Conservation (phyloP, 805 yeast species). For the Naumovozyma baii region DNA sequence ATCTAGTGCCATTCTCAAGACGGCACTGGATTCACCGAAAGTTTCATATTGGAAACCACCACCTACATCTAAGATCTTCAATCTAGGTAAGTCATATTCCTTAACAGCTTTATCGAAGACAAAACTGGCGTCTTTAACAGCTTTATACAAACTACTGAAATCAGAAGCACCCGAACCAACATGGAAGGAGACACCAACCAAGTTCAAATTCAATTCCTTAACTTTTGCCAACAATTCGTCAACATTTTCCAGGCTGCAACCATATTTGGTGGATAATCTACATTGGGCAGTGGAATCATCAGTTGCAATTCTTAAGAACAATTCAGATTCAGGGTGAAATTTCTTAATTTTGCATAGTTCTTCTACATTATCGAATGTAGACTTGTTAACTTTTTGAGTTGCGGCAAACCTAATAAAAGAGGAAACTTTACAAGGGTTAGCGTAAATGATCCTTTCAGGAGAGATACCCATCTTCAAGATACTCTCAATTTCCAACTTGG, state of each 20-base stretch:
- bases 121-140: constrained; percentile 57
- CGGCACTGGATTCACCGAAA: constrained; percentile 49
- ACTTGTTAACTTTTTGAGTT: constrained; percentile 46
- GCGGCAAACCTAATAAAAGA: constrained; percentile 69
- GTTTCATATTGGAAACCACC: constrained; percentile 76
- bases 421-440: constrained; percentile 88
- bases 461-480: constrained; percentile 53
- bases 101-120: constrained; percentile 53
- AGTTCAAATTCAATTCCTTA: constrained; percentile 46
- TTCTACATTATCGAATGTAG: constrained; percentile 84
- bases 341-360: constrained; percentile 67
- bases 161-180: constrained; percentile 91
- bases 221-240: constrained; percentile 51
- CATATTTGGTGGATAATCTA: constrained; percentile 79
- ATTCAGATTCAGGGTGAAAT: constrained; percentile 57
- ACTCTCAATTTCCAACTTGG: constrained; percentile 68
- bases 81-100: constrained; percentile 34
- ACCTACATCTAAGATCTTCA: constrained; percentile 72
- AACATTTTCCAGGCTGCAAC: constrained; percentile 56
- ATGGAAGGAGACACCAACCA: constrained; percentile 88
- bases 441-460: constrained; percentile 68
- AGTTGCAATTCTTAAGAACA: constrained; percentile 75
- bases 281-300: constrained; percentile 86
- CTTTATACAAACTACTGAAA: constrained; percentile 52
- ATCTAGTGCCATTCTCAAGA: constrained; percentile 47